A percentile compares a stretch with the other conserved stretches of the same genome.
These are phyloP conservation scores for Fusarium lyarnte DNA, from an alignment of 2,329 filamentous ascomycete genomes.

Conservation along the genomic window DNA sequence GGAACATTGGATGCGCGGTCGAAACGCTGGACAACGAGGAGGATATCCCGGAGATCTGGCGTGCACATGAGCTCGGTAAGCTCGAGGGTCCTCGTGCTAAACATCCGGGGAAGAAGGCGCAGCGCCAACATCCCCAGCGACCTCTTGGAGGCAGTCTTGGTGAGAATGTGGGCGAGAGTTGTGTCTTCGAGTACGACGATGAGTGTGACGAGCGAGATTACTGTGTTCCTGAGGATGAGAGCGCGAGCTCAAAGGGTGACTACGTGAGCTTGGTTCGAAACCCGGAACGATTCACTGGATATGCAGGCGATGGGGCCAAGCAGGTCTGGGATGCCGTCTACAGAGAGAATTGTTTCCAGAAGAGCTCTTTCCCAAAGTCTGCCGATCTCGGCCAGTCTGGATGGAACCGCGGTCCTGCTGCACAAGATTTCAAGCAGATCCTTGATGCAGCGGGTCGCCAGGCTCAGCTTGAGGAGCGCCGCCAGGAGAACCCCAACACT, in stretches of 20 bases:
- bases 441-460: constrained; percentile 68
- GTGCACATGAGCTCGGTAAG: constrained; percentile 90
- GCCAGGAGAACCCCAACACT: constrained; percentile 57
- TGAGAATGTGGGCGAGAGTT: constrained; percentile 90
- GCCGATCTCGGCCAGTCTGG: constrained; percentile 61
- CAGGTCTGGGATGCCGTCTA: constrained; percentile 98
- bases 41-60: constrained; percentile 91
- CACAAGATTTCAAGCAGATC: constrained; percentile 69
- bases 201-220: constrained; percentile 98
- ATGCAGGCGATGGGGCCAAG: constrained; percentile 82
- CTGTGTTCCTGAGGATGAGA: constrained; percentile 95
- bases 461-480: constrained; percentile 66
- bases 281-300: constrained; percentile 95
- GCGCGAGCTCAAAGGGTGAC: constrained; percentile 85
- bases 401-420: constrained; percentile 61
- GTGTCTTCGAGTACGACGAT: constrained; percentile 96
- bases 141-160: constrained; percentile 87
- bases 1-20: constrained; percentile 95
- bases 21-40: constrained; percentile 95
- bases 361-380: constrained; percentile 69
- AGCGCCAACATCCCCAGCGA: constrained; percentile 73
- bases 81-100: constrained; percentile 90
- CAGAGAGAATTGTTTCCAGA: constrained; percentile 93
- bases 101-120: constrained; percentile 81
- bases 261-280: constrained; percentile 96